Conservation (phyloP, 2,329 filamentous ascomycete genomes). For the Chrysosporium keratinophilum region DNA sequence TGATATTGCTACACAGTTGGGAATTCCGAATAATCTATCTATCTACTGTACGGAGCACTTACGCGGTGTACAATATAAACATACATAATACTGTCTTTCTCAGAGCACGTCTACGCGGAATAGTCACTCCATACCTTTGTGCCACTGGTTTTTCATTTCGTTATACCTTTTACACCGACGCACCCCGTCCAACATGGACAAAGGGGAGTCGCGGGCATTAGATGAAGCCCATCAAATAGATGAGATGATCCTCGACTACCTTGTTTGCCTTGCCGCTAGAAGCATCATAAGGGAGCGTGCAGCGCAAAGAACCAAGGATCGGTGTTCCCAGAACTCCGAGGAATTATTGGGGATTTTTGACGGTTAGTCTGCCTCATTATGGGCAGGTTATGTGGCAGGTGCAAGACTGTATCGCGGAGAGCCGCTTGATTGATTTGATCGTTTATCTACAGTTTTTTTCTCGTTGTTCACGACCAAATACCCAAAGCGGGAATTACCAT, state of each 20-base stretch:
- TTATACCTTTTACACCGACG: too few species aligned
- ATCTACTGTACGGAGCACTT: too few species aligned
- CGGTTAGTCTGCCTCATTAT: conserved; percentile 20
- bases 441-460: conserved; percentile 32
- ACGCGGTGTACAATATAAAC: too few species aligned
- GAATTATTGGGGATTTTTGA: conserved; percentile 21
- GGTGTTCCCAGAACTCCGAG: conserved; percentile 1
- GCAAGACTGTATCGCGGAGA: background rate
- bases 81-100: too few species aligned
- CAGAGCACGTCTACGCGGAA: too few species aligned
- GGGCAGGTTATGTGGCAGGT: too few species aligned
- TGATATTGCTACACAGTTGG: too few species aligned
- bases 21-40: too few species aligned
- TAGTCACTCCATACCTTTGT: too few species aligned
- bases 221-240: conserved; percentile 27
- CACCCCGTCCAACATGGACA: too few species aligned
- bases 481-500: conserved; percentile 26
- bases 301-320: conserved; percentile 8
- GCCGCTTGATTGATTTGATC: conserved; percentile 4
- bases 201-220: too few species aligned
- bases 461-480: conserved; percentile 35
- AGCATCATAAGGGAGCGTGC: conserved; percentile 31
- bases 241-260: conserved; percentile 47
- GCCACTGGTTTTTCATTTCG: too few species aligned
- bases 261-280: conserved; percentile 40